Base-by-base conservation (phyloP, 169 alveolate species). In the Eimeria acervulina region DNA sequence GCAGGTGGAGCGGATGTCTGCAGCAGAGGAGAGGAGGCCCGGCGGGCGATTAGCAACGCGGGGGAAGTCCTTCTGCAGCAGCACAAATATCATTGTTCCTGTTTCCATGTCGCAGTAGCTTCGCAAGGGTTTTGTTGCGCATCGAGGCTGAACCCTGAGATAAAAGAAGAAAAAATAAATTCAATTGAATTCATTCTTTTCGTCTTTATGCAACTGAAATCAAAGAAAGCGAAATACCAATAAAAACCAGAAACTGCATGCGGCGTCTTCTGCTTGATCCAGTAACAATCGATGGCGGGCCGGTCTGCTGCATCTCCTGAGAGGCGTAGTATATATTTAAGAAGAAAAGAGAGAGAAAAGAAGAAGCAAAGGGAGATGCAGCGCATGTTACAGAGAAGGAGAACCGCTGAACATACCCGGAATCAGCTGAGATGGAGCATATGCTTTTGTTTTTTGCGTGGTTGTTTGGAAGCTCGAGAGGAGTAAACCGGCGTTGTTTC, bases 211-310 rank as follows among this genome's bases (percentile, higher is more conserved):
- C 85, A 5, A 6, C 7, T 5, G 7, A 76, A 10, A 12, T 3
- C 0, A 51, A 5, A 23, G 1, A 10, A 59, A 1, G 38, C 38
- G 61, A 19, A 78, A 17, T 52, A 95, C 99, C 99, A 98, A 96
- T 98, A 98, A 96, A 98, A 98, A 66, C 99, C 99, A 19, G 99
- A 98, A 40, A 97, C 96, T 28, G 98, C 98, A 72, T 95, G 92
- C 47, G 96, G 95, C 63, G 94, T 85, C 93, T 47, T 42, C 33
- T 95, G 90, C 72, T 97, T 97, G 74, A 98, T 98, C 72, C 97
- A 91, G 94, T 97, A 97, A 95, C 99, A 98, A 93, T 98, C 99
- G 70, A 97, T 98, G 33, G 99, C 99, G 28, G 99, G 99, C 78
- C 83, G 90, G n/a, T 94, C 97, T 42, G 96, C 96, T 10, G 98